Base-by-base conservation (phyloP, 2,329 filamentous ascomycete species). In the Paramyrothecium roridum region DNA sequence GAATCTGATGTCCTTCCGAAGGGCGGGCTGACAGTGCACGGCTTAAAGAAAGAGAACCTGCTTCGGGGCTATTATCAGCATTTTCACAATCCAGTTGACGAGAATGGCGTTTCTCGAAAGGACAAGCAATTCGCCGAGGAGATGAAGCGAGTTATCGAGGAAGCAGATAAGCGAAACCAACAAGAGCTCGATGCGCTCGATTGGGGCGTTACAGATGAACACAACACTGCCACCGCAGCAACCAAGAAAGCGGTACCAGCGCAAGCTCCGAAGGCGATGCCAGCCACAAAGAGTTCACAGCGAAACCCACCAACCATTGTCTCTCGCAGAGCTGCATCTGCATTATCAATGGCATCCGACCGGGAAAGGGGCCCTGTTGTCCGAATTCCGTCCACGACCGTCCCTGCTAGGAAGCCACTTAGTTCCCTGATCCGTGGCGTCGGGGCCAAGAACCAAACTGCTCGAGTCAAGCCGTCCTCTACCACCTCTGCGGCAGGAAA, bases 1-100 rank as follows among this genome's bases (percentile, higher is more conserved):
- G 79, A 88, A 62, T 89, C 87, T 20, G 87, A 91, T 53, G 80
- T 89, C 56, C 84, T 89, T 58, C 85, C 86, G 4, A 73, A 79
- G 48, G 78, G 76, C 1, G 77, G 76, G 48, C 70, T 87, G 40
- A 85, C 79, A 1, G 82, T 86, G 51, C 77, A 84, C 10, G 78
- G 77, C 0, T 70, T 88, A 20, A 84, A 84, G 66, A 77, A 76
- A 1, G 78, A 81, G 61, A 87, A 87, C 61, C 65, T 83, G 3
- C 73, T 84, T 61, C 86, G 79, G 67, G 88, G 77, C 54, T 90
- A 79, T 73, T 86, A 84, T 62, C 74, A 79, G 52, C 77, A 80
- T 56, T 87, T 84, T 65, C 80, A 78, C 70, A 83, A 83, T 67
- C 82, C 77, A n/a, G 78, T 87, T 57, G 89, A 85, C 61, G 85